Conservation (phyloP, 306 rosid genomes). For the Styphnolobium japonicum region DNA sequence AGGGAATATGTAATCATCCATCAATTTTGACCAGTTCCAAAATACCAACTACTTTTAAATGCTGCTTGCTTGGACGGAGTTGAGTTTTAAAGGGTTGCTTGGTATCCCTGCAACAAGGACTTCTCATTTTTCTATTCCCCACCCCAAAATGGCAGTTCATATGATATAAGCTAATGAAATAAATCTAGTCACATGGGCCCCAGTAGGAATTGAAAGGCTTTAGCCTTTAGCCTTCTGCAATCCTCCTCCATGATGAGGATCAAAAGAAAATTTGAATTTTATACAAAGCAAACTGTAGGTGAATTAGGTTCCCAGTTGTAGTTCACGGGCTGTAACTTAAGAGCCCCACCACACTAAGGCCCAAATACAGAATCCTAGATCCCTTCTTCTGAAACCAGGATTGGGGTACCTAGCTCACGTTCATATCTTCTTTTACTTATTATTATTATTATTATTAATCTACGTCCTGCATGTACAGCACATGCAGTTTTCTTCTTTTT, state of each 20-base stretch:
- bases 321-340: background rate
- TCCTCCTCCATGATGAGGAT: background rate
- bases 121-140: background rate
- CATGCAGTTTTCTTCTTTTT: no score
- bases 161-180: background rate
- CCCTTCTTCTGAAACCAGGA: background rate
- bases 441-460: background rate
- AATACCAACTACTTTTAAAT: constrained; percentile 49
- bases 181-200: background rate
- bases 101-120: constrained; percentile 50
- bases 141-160: background rate
- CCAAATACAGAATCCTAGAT: background rate
- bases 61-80: constrained; percentile 25
- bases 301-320: background rate
- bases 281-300: background rate
- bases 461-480: background rate
- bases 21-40: constrained; percentile 62
- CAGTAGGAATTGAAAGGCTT: background rate
- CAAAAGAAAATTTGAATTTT: background rate
- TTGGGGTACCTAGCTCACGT: background rate
- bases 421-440: background rate
- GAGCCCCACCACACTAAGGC: background rate
- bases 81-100: constrained; percentile 48
- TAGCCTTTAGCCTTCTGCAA: background rate
- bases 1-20: constrained; percentile 42